These are phyloP conservation scores for Pholiota microspora DNA, from an alignment of 768 basidiomycete species.

Conservation along the genomic window DNA sequence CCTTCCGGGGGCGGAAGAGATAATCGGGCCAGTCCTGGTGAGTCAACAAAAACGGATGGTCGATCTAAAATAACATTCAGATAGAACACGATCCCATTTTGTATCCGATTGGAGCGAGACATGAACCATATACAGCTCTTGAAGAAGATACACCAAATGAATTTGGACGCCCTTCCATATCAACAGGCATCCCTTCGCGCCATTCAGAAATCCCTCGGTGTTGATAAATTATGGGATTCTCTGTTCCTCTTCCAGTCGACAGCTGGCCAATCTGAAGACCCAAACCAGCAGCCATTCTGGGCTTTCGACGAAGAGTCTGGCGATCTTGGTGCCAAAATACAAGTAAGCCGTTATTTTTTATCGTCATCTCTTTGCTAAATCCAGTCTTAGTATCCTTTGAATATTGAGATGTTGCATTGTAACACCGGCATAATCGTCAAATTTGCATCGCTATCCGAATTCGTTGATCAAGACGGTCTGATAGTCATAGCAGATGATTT, in stretches of 20 bases:
- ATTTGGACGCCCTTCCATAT: constrained; percentile 38
- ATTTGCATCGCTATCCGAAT: constrained; percentile 31
- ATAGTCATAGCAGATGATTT: constrained; percentile 18
- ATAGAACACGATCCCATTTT: constrained; percentile 46
- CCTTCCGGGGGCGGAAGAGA: constrained; percentile 37
- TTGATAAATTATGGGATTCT: constrained; percentile 36
- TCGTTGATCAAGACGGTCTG: constrained; percentile 25
- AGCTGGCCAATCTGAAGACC: constrained; percentile 12
- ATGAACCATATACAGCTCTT: constrained; percentile 32
- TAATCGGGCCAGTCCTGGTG: constrained; percentile 47
- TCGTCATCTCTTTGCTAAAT: not conserved
- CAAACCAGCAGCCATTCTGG: constrained; percentile 27
- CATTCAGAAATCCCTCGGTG: constrained; percentile 32
- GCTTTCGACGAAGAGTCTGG: constrained; percentile 14
- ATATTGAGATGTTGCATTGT: constrained; percentile 37
- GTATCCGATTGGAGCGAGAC: constrained; percentile 27
- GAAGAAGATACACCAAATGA: constrained; percentile 32
- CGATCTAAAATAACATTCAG: not conserved
- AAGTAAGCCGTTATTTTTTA: constrained; percentile 19
- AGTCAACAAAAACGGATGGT: constrained; percentile 13
- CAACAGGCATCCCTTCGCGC: constrained; percentile 45
- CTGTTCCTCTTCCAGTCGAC: constrained; percentile 44
- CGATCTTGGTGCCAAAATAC: constrained; percentile 22
- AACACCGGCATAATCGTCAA: constrained; percentile 29
- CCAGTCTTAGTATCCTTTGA: constrained; percentile 39